Evolutionary conservation across 2,329 filamentous ascomycete species (phyloP), one percentile per base, ranked within the genome.

Genomic region (Sporothrix dimorphospora): DNA sequence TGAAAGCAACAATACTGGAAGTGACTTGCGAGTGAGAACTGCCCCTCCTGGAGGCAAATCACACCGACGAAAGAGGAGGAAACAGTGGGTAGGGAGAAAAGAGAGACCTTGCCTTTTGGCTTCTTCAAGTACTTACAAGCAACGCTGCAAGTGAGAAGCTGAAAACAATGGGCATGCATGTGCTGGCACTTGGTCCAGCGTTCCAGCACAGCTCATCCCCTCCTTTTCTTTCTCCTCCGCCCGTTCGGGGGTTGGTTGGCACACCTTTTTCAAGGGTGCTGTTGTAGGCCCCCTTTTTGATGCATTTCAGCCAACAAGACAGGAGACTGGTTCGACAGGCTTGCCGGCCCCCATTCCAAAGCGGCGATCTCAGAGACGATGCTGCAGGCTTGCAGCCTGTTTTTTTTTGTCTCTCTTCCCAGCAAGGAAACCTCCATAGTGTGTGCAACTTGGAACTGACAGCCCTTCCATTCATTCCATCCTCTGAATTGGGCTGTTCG

Each of bases 281-380:
- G 16, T 34, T 47, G 21, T 9, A 3, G 27, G 24, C 12, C 16
- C 42, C 63, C 21, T 47, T 30, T 66, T 34, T 66, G 24, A 66
- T 49, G 24, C 63, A 34, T 66, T 24, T 34, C 42, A 14, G 63
- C 63, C 63, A 34, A 66, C 40, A 66, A 6, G 14, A 42, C 4
- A 8, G n/a, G 45, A 30, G 34, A 19, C 12, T n/a, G n/a, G n/a
- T n/a, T n/a, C n/a, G n/a, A 40, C 57, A 61, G 12, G 7, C 16
- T 38, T 38, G n/a, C n/a, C n/a, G 61, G 61, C 40, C 61, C 1
- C 61, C 61, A 19, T 66, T 34, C n/a, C n/a, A 21, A 47, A 47
- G 1, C 61, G 24, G 61, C 61, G 21, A 65, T 47, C 34, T n/a
- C n/a, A 63, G 57, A 40, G 21, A 59, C 30, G 55, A 63, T 42